A percentile compares a stretch with the other conserved stretches of the same genome.
Evolutionary conservation across 441 rosid species (phyloP).

Genomic region (Lagerstroemia fauriei): DNA sequence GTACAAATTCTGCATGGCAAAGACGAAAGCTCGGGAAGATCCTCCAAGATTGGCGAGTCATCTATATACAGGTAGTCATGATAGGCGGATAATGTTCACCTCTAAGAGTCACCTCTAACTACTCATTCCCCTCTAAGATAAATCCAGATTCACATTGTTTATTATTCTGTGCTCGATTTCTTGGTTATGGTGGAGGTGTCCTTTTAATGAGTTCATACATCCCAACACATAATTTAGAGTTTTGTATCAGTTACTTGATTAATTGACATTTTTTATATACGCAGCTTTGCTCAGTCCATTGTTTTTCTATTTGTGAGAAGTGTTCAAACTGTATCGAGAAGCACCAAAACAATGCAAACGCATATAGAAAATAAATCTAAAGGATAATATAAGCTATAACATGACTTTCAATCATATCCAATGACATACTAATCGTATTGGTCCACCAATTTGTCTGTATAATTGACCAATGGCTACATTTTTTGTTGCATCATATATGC

Average conservation of each 20-base stretch:
- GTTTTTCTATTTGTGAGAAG: neutral
- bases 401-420: neutral
- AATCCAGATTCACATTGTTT: neutral
- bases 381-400: neutral
- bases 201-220: neutral
- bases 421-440: neutral
- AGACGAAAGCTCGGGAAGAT: constrained; percentile 96
- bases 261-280: neutral
- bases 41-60: constrained; percentile 90
- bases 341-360: neutral
- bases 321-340: neutral
- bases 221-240: neutral
- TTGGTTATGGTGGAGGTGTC: neutral
- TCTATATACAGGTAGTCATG: constrained; percentile 64
- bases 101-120: neutral
- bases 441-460: neutral
- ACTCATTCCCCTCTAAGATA: constrained; percentile 7
- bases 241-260: neutral
- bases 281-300: neutral
- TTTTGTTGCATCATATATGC: neutral
- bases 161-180: neutral
- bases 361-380: neutral
- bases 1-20: constrained; percentile 96
- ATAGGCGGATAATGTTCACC: constrained; percentile 16
- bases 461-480: neutral